These are phyloP conservation scores for Solanum chilense DNA, from an alignment of 257 asterid genomes.

Conservation along the genomic window DNA sequence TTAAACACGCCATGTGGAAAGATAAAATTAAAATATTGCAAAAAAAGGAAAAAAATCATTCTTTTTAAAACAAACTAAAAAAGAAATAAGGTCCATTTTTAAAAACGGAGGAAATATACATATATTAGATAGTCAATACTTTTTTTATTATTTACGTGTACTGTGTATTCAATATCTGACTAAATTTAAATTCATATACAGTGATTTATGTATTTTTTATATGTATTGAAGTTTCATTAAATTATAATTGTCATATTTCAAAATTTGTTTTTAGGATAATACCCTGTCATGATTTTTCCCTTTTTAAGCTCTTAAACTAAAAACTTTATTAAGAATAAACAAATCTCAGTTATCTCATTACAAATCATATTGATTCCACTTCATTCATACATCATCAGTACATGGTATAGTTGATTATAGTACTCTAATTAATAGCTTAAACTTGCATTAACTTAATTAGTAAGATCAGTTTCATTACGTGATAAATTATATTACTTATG, in stretches of 20 bases:
- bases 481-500: neutral
- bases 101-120: too few relatives aligned
- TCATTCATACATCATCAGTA: neutral
- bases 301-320: too few relatives aligned
- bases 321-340: too few relatives aligned
- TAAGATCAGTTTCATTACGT: neutral
- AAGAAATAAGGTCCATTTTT: too few relatives aligned
- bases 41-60: too few relatives aligned
- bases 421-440: neutral
- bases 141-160: neutral
- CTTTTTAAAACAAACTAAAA: too few relatives aligned
- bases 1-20: too few relatives aligned
- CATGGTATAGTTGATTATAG: neutral
- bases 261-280: too few relatives aligned
- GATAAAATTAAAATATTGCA: too few relatives aligned
- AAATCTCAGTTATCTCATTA: neutral
- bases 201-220: neutral
- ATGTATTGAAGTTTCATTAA: neutral
- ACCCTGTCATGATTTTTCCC: neutral
- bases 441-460: neutral
- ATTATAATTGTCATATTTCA: fast-evolving
- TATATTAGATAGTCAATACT: neutral
- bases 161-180: too few relatives aligned
- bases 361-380: neutral
- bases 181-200: neutral